Evolutionary conservation across 306 rosid genomes (phyloP).

Genomic region (Lathyrus aphaca): DNA sequence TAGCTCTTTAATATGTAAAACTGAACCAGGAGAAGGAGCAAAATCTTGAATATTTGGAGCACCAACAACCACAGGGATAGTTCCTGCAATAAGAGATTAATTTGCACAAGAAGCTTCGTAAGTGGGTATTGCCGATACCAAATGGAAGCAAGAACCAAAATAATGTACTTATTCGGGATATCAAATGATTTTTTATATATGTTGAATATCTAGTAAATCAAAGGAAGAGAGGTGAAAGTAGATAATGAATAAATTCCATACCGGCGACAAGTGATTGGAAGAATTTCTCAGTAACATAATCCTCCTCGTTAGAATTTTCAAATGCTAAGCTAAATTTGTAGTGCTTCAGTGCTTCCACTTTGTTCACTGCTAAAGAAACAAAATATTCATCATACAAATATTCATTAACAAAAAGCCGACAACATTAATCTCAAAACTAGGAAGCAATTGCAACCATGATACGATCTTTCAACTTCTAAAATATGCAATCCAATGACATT

Average conservation of each 20-base stretch:
- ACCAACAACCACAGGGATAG: conserved; percentile 90
- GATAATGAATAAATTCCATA: conserved; percentile 46
- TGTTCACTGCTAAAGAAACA: conserved; percentile 65
- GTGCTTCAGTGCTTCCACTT: conserved; percentile 79
- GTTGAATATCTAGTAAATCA: conserved; percentile 31
- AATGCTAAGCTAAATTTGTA: conserved; percentile 95
- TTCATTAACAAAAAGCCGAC: conserved; percentile 5
- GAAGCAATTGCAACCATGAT: background rate
- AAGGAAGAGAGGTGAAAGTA: conserved; percentile 33
- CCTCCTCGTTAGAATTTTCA: conserved; percentile 98
- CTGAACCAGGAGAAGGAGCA: conserved; percentile 73
- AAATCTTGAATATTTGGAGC: conserved; percentile 93
- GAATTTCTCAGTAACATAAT: conserved; percentile 97
- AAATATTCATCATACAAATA: conserved; percentile 20
- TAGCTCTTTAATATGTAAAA: conserved; percentile 75
- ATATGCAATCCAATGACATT: conserved; percentile 22
- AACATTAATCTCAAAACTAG: background rate
- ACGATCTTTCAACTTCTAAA: conserved; percentile 18
- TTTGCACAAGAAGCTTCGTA: conserved; percentile 33
- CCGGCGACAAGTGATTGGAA: conserved; percentile 99
- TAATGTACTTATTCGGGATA: background rate
- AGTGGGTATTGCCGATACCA: conserved; percentile 7
- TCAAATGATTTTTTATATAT: conserved; percentile 4
- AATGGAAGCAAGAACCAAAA: conserved; percentile 23
- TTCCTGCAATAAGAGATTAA: conserved; percentile 54